These are phyloP conservation scores for Catharanthus roseus DNA, from an alignment of 257 asterid species.

Conservation along the genomic window DNA sequence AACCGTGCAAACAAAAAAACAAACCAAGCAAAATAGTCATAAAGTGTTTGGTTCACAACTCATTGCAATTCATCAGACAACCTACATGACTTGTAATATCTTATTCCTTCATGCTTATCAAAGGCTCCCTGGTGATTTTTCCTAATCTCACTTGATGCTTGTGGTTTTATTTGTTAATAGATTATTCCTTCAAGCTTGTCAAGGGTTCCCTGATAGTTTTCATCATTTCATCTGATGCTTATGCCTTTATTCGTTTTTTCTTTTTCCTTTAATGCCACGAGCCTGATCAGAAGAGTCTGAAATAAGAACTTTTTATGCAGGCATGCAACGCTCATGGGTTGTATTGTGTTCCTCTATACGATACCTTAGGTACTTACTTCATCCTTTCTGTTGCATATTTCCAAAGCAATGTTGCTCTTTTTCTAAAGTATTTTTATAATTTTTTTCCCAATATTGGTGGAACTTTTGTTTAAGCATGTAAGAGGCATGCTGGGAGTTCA, in stretches of 20 bases:
- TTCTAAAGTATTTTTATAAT: too few relatives aligned
- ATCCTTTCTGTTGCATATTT: conserved; percentile 13
- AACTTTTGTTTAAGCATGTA: not conserved
- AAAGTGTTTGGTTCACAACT: not conserved
- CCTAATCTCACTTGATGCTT: not conserved
- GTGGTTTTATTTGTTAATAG: not conserved
- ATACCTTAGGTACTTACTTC: conserved; percentile 73
- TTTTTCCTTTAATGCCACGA: not conserved
- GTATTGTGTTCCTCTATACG: conserved; percentile 82
- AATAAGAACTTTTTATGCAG: too few relatives aligned
- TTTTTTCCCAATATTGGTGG: too few relatives aligned
- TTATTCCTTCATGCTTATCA: not conserved
- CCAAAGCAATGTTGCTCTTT: conserved; percentile 4
- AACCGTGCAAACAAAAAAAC: not conserved
- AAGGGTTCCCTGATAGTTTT: not conserved
- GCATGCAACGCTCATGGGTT: conserved; percentile 98
- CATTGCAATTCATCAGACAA: too few relatives aligned
- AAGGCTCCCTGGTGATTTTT: not conserved
- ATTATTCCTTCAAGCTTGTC: not conserved
- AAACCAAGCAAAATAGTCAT: not conserved
- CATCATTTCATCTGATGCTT: not conserved
- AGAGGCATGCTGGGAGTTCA: not conserved
- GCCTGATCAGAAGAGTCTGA: conserved; percentile 1
- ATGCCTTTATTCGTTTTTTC: not conserved
- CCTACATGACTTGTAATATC: too few relatives aligned